Evolutionary conservation across 2,329 filamentous ascomycete genomes (phyloP).

Genomic region (Gaeumannomyces sp.): DNA sequence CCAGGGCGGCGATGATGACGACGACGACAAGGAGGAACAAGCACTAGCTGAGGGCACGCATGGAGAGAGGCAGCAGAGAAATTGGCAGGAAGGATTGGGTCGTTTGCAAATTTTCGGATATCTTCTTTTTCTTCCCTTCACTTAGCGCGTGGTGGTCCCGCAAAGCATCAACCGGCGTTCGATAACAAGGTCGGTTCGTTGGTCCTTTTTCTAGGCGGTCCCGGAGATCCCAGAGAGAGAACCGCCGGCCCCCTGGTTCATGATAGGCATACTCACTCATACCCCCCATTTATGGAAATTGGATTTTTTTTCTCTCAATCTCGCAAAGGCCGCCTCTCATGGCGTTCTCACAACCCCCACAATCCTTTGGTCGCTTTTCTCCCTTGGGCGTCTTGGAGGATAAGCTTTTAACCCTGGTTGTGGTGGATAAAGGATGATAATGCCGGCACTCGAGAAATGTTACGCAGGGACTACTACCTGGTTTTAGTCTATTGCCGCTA

Average conservation of each 20-base stretch:
- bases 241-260: background rate
- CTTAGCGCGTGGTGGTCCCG: background rate
- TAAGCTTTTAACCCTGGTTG: no score
- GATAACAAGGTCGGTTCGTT: background rate
- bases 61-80: background rate
- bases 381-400: no score
- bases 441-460: no score
- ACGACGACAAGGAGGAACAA: background rate
- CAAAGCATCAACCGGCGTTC: slow-evolving; percentile 3
- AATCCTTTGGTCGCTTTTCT: background rate
- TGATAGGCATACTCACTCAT: slow-evolving; percentile 1
- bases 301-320: background rate
- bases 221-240: background rate
- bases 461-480: no score
- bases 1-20: background rate
- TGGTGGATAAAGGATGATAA: no score
- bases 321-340: no score
- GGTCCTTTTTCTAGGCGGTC: background rate
- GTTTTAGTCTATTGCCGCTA: no score
- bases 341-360: no score
- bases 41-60: no score
- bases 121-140: background rate
- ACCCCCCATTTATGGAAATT: background rate
- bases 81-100: background rate
- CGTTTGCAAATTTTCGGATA: background rate